Percentiles rank a stretch among this genome's conserved stretches.
Evolutionary conservation across 148 eudicot species (phyloP).

Genomic region (Fagopyrum homotropicum): DNA sequence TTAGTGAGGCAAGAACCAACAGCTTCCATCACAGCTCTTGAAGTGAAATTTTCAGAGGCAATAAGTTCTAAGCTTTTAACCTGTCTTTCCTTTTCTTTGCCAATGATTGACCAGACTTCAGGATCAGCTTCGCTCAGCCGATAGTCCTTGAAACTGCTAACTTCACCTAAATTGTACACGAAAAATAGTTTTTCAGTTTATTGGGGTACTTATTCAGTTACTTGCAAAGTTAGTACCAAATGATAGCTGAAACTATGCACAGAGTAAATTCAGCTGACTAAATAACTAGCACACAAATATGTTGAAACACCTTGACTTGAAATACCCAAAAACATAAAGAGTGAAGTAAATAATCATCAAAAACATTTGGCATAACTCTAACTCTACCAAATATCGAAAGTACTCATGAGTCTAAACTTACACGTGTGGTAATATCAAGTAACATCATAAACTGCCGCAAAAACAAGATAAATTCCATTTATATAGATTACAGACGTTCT

Average conservation of each 20-base stretch:
- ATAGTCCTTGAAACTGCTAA: constrained; percentile 58
- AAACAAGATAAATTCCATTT: too few species aligned
- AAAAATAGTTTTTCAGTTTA: not conserved
- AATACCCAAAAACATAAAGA: not conserved
- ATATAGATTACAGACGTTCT: too few species aligned
- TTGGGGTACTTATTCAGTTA: not conserved
- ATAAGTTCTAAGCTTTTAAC: constrained; percentile 71
- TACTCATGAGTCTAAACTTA: too few species aligned
- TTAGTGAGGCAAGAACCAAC: constrained; percentile 91
- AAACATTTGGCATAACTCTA: too few species aligned
- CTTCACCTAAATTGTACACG: constrained; percentile 33
- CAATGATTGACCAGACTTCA: constrained; percentile 55
- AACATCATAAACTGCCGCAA: too few species aligned
- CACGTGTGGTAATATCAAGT: too few species aligned
- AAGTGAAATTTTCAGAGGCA: constrained; percentile 93
- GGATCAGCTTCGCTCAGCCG: constrained; percentile 67
- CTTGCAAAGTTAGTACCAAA: not conserved
- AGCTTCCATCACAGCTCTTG: constrained; percentile 92
- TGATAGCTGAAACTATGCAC: not conserved
- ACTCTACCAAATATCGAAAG: too few species aligned
- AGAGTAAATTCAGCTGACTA: not conserved
- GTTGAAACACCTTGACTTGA: not conserved
- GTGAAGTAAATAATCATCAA: too few species aligned
- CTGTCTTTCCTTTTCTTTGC: constrained; percentile 75
- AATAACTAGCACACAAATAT: not conserved